These are phyloP conservation scores for Aureobasidium sp. DNA, from an alignment of 2,329 filamentous ascomycete genomes.

Conservation along the genomic window DNA sequence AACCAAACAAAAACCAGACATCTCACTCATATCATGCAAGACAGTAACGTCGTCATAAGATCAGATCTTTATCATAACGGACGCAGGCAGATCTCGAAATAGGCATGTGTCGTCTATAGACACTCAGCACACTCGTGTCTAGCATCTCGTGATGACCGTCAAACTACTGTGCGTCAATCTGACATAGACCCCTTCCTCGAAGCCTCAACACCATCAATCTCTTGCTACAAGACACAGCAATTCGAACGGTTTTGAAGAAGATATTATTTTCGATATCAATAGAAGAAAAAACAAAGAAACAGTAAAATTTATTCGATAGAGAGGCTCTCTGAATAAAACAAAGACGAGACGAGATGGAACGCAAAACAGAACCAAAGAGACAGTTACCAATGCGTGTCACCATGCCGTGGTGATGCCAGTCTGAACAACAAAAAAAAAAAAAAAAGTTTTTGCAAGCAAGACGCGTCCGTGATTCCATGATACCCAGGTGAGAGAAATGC, in stretches of 20 bases:
- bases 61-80: no score
- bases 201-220: background rate
- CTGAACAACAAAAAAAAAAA: background rate
- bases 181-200: background rate
- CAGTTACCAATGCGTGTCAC: background rate
- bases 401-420: background rate
- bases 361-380: background rate
- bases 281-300: background rate
- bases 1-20: no score
- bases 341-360: background rate
- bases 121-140: no score
- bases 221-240: background rate
- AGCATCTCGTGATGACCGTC: no score
- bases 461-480: slow-evolving; percentile 8
- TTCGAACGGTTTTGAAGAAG: background rate
- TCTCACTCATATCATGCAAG: no score
- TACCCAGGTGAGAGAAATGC: slow-evolving; percentile 3
- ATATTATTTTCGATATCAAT: background rate
- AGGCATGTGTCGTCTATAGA: no score
- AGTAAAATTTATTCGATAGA: background rate
- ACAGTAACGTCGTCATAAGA: no score
- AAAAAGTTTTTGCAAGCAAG: background rate
- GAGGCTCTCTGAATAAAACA: background rate
- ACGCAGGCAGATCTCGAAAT: no score
- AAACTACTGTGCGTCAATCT: background rate